Evolutionary conservation across 1,284 basidiomycete genomes (phyloP), one percentile per base, ranked within the genome.

Genomic region (Irpex rosettiformis): DNA sequence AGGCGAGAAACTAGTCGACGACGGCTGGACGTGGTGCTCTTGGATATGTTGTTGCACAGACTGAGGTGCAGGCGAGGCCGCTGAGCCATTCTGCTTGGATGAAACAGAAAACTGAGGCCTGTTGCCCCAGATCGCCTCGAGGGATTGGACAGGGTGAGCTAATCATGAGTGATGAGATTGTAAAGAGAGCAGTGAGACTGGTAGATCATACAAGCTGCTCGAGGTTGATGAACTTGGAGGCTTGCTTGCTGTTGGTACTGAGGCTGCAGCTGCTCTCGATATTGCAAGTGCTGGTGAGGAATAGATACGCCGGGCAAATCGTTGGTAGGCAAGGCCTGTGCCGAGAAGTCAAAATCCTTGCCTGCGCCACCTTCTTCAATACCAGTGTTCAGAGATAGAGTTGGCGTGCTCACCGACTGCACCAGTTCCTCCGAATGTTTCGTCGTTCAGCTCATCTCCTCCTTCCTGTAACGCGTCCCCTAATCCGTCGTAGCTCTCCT

Each of bases 281-380:
- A 48, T 24, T 53, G 42, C 16, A 25, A 43, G 25, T 40, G 55
- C 4, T 29, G 45, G 18, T 55, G 60, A 11, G 57, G 22, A 6
- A 18, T 18, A 13, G 48, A 18, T 51, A 61, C 60, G 16, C 43
- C 43, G 6, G 57, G 58, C 21, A 64, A 64, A 53, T 67, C 67
- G 45, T 69, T 75, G 28, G 56, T 28, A 13, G 75, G 75, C 47
- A 84, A 60, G 2, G 73, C 59, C n/a, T 79, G 73, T 52, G 68
- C 74, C 16, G 82, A 79, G 75, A 97, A 98, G 77, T 97, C 93
- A 71, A 98, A 98, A 75, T 98, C 94, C 71, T 89, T 93, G 70
- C 89, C 94, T 96, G 69, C 54, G 28, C 42, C 24, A 29, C 42
- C 24, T 7, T 30, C 21, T 43, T 42, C 7, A 42, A 40, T 33